These are phyloP conservation scores for Schizophyllum amplum DNA, from an alignment of 1,284 basidiomycete species.

Conservation along the genomic window DNA sequence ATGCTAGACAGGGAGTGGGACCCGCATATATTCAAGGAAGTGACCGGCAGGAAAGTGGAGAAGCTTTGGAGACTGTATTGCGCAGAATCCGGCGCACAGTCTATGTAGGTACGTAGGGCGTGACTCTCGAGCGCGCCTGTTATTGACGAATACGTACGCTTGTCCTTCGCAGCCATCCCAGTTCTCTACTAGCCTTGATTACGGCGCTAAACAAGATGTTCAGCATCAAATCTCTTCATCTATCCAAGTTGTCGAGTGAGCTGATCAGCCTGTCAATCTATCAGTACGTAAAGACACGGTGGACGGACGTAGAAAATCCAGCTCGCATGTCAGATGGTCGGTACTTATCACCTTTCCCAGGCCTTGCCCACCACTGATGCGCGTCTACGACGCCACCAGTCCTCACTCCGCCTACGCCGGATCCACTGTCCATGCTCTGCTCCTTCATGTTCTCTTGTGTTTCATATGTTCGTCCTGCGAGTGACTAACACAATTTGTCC, in stretches of 20 bases:
- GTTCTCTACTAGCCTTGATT: not conserved
- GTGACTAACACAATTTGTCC: too few relatives aligned
- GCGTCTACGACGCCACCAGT: not conserved
- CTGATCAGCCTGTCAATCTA: too few relatives aligned
- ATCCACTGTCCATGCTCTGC: too few relatives aligned
- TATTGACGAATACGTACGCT: not conserved
- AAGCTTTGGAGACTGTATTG: constrained; percentile 52
- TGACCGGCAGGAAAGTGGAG: constrained; percentile 42
- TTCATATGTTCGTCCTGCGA: too few relatives aligned
- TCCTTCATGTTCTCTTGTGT: too few relatives aligned
- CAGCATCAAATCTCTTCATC: not conserved
- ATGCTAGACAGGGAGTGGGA: constrained; percentile 44
- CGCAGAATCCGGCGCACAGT: constrained; percentile 22
- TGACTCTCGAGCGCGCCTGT: not conserved
- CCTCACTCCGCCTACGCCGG: not conserved
- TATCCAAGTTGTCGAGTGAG: too few relatives aligned
- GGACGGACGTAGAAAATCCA: too few relatives aligned
- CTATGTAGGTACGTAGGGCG: not conserved
- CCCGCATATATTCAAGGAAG: constrained; percentile 39
- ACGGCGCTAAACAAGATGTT: not conserved
- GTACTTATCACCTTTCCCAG: too few relatives aligned
- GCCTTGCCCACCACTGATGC: not conserved
- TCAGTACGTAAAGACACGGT: too few relatives aligned
- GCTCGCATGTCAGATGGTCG: too few relatives aligned
- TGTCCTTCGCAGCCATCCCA: not conserved